A percentile compares a stretch with the other conserved stretches of the same genome.
phyloP scores from a whole-genome alignment of 768 basidiomycete genomes.

The Auricularia auricula-judae region DNA sequence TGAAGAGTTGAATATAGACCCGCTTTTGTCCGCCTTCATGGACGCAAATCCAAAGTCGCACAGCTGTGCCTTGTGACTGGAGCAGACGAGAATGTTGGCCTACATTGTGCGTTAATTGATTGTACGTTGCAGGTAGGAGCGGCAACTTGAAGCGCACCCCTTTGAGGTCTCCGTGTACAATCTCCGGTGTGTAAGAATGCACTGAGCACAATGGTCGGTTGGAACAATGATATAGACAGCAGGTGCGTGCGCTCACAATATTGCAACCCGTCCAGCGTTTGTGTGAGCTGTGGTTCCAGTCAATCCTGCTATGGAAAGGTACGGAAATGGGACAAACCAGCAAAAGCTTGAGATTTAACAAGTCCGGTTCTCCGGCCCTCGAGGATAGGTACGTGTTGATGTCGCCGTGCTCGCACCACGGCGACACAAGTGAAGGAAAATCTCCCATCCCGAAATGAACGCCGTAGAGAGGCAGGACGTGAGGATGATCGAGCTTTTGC shows the following conservation, averaged over 20 bases:
- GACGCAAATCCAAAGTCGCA: not conserved
- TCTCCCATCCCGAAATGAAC: not conserved
- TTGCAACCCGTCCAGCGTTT: not conserved
- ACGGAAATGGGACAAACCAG: not conserved
- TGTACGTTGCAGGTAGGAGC: not conserved
- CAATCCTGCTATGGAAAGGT: no score
- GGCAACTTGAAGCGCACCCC: not conserved
- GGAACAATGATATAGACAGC: no score
- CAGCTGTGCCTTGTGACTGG: not conserved
- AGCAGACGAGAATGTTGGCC: not conserved
- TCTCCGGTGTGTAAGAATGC: not conserved
- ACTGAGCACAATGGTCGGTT: not conserved
- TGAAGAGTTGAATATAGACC: not conserved
- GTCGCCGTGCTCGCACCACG: not conserved
- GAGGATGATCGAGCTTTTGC: not conserved
- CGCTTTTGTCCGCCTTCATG: not conserved
- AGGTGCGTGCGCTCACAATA: not conserved
- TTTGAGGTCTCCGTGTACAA: not conserved
- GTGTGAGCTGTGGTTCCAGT: not conserved
- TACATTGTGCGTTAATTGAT: not conserved
- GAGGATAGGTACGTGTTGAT: not conserved
- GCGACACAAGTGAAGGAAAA: not conserved
- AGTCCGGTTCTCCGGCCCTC: not conserved
- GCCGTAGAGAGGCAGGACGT: not conserved
- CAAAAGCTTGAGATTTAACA: not conserved